Conservation (phyloP, 805 yeast species). For the Metschnikowia sp. region DNA sequence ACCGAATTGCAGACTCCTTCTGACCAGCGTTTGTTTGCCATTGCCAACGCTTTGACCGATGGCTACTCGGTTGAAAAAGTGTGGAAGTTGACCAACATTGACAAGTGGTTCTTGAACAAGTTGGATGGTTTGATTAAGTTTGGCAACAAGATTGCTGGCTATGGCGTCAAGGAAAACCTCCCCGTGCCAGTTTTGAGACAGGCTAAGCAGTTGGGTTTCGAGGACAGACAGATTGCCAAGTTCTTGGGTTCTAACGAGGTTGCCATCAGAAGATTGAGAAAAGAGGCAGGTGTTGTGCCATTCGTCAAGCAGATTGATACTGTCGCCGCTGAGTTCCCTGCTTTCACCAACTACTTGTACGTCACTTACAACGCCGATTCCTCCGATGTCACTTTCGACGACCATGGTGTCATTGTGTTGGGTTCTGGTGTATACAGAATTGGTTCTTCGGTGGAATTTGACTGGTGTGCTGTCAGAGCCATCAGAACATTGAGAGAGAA, state of each 20-base stretch:
- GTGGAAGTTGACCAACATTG: conserved; percentile 87
- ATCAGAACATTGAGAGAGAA: conserved; percentile 87
- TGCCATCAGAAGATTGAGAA: conserved; percentile 84
- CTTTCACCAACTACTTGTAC: conserved; percentile 89
- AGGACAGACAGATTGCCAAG: conserved; percentile 92
- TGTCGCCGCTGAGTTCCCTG: conserved; percentile 99
- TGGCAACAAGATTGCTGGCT: conserved; percentile 58
- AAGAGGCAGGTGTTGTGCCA: conserved; percentile 82
- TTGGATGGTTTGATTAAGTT: conserved; percentile 70
- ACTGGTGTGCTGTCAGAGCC: conserved; percentile 99
- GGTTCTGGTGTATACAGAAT: conserved; percentile 99
- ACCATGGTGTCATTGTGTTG: conserved; percentile 90
- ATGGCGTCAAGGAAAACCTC: conserved; percentile 55
- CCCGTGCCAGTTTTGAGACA: conserved; percentile 65
- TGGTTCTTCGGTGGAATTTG: conserved; percentile 98
- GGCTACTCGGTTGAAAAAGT: conserved; percentile 92
- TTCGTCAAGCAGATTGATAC: conserved; percentile 97
- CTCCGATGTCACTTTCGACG: conserved; percentile 84
- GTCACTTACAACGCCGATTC: conserved; percentile 90
- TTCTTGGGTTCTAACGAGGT: conserved; percentile 87
- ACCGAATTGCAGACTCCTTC: conserved; percentile 92
- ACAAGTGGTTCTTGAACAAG: conserved; percentile 94
- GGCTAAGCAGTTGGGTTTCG: conserved; percentile 96
- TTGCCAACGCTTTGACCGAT: conserved; percentile 87
- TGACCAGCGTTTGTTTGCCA: conserved; percentile 94